phyloP scores from a whole-genome alignment of 352 stramenopile species.

The Phytophthora pinifolia region DNA sequence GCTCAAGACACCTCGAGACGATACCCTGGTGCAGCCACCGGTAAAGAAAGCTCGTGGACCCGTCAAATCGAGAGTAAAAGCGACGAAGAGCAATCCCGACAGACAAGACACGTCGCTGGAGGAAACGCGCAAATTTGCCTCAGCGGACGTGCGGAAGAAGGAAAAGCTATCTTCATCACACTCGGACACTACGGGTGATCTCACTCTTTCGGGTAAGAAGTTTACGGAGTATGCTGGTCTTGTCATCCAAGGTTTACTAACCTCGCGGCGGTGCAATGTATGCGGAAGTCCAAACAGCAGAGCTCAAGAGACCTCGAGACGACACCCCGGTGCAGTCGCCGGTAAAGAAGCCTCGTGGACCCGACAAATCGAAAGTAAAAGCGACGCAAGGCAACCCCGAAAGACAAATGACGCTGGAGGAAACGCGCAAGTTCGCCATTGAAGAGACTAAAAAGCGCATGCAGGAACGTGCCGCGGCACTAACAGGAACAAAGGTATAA shows the following conservation, averaged over 20 bases:
- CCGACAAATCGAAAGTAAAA: not conserved
- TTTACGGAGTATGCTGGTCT: too few species aligned
- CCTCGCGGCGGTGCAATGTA: not conserved
- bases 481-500: slow-evolving; percentile 1
- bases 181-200: too few species aligned
- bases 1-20: slow-evolving; percentile 1
- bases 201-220: too few species aligned
- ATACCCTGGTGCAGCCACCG: not conserved
- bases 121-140: slow-evolving; percentile 1
- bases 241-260: not conserved
- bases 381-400: not conserved
- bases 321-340: not conserved
- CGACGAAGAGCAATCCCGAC: not conserved
- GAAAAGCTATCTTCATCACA: not conserved
- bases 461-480: slow-evolving; percentile 1
- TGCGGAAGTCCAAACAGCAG: not conserved
- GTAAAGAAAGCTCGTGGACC: slow-evolving; percentile 4
- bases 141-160: not conserved
- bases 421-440: slow-evolving; percentile 5
- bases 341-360: slow-evolving; percentile 5
- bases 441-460: slow-evolving; percentile 3
- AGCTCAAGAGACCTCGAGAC: slow-evolving; percentile 5
- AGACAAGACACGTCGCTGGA: slow-evolving; percentile 8
- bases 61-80: not conserved
- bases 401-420: slow-evolving; percentile 3